Percentiles rank a stretch among this genome's conserved stretches.
Evolutionary conservation across 176 grass and related monocot species (phyloP).

Genomic region (Tillandsia leiboldiana): DNA sequence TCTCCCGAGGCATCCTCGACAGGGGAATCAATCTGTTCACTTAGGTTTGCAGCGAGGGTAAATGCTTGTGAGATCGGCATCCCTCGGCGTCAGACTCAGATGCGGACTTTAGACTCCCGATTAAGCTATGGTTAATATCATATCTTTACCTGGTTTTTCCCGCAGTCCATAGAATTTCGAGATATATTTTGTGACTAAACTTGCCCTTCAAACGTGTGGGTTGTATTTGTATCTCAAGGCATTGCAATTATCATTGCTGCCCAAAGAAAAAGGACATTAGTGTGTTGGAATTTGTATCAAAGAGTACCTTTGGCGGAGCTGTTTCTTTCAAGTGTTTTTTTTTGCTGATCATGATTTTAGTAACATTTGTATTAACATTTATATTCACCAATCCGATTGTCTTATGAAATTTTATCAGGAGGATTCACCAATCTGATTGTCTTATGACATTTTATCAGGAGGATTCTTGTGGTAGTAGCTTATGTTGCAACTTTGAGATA

Average conservation of each 20-base stretch:
- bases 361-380: background rate
- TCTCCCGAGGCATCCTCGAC: conserved; percentile 57
- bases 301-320: background rate
- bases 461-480: too few species aligned
- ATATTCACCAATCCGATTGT: background rate
- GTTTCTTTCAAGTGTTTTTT: background rate
- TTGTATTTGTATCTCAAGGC: conserved; percentile 3
- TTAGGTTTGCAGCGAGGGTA: conserved; percentile 82
- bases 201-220: background rate
- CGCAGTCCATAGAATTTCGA: background rate
- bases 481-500: too few species aligned
- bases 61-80: conserved; percentile 82
- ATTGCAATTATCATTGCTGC: conserved; percentile 5
- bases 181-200: background rate
- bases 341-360: background rate
- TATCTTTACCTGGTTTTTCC: background rate
- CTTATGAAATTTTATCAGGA: background rate
- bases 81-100: conserved; percentile 61
- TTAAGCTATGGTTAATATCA: conserved; percentile 36
- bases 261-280: background rate
- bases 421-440: too few species aligned
- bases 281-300: background rate
- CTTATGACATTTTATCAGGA: too few species aligned
- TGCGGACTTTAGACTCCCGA: conserved; percentile 19
- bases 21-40: conserved; percentile 61